Evolutionary conservation across 2,329 filamentous ascomycete genomes (phyloP).

Genomic region (Penicillium sp.): DNA sequence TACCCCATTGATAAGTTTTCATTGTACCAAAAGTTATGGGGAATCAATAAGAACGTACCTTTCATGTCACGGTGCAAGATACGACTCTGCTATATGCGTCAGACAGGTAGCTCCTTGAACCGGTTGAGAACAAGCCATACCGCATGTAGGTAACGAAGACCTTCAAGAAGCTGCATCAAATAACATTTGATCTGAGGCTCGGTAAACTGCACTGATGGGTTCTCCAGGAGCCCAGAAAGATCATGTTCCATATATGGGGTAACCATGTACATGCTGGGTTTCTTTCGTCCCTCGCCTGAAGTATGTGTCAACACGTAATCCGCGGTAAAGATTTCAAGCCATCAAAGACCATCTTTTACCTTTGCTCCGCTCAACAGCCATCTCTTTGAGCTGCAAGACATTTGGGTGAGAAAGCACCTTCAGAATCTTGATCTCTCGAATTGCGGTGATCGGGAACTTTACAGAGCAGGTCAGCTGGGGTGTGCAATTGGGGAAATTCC

Average conservation of each 20-base stretch:
- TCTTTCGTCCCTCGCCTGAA: slow-evolving; percentile 72
- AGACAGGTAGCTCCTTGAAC: background rate
- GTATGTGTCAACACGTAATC: slow-evolving; percentile 16
- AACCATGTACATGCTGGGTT: slow-evolving; percentile 92
- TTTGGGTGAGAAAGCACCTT: slow-evolving; percentile 94
- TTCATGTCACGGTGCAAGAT: slow-evolving; percentile 99
- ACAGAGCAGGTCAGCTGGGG: background rate
- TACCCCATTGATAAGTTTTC: slow-evolving; percentile 17
- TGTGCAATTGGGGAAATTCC: background rate
- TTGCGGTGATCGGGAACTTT: slow-evolving; percentile 92
- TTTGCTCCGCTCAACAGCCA: slow-evolving; percentile 81
- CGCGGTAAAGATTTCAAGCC: background rate
- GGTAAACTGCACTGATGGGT: slow-evolving; percentile 83
- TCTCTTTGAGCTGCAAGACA: slow-evolving; percentile 84
- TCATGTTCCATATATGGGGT: slow-evolving; percentile 99
- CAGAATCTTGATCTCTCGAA: slow-evolving; percentile 95
- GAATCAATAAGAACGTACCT: slow-evolving; percentile 32
- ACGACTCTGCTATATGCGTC: slow-evolving; percentile 51
- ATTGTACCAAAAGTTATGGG: background rate
- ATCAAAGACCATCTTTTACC: slow-evolving; percentile 43
- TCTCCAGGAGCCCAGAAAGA: slow-evolving; percentile 93
- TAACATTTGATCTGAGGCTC: slow-evolving; percentile 97
- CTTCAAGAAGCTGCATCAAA: slow-evolving; percentile 88
- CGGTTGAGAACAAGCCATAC: slow-evolving; percentile 32
- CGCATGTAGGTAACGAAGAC: slow-evolving; percentile 86